Conservation (phyloP, 2,329 filamentous ascomycete species). For the Nemania sp. region DNA sequence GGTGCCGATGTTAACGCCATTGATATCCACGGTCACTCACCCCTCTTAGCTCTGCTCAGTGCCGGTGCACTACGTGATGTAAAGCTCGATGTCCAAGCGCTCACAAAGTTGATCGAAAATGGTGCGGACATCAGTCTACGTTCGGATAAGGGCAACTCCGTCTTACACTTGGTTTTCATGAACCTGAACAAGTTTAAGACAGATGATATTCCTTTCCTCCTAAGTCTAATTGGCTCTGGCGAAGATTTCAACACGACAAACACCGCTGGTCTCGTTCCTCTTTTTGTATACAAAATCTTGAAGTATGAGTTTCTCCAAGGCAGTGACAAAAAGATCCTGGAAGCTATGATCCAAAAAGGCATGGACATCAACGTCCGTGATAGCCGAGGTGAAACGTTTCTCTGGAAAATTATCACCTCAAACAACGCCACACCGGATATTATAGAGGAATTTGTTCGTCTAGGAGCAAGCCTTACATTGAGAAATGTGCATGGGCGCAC, state of each 20-base stretch:
- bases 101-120: background rate
- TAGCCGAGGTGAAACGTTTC: background rate
- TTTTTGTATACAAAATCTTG: background rate
- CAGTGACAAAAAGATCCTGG: background rate
- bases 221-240: background rate
- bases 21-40: background rate
- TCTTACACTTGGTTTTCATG: constrained; percentile 3
- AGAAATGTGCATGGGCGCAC: background rate
- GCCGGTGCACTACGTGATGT: background rate
- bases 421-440: background rate
- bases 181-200: background rate
- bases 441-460: background rate
- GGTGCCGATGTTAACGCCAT: constrained; percentile 1
- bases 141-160: background rate
- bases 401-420: background rate
- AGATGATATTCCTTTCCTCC: background rate
- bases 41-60: background rate
- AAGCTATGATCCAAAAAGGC: background rate
- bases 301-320: background rate
- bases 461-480: background rate
- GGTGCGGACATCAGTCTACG: background rate
- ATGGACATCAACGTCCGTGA: background rate
- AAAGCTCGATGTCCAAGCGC: background rate
- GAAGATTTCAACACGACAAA: background rate
- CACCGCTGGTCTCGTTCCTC: background rate